Evolutionary conservation across 2,329 filamentous ascomycete genomes (phyloP).

Genomic region (Delphinella strobiligena): DNA sequence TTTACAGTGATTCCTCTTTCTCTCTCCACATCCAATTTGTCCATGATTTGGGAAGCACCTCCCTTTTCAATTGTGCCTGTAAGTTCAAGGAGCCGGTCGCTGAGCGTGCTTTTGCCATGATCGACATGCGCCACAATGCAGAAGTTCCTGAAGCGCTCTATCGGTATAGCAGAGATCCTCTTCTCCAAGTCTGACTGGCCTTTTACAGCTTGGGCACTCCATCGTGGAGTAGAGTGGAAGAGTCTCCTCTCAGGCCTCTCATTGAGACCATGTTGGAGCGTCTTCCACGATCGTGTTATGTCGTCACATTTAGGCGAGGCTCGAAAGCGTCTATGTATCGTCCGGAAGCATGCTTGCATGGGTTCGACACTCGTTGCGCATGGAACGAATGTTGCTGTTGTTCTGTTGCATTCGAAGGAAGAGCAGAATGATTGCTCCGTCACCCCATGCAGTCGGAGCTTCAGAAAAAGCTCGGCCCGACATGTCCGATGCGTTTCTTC

Average conservation of each 20-base stretch:
- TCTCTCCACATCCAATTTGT: constrained; percentile 92
- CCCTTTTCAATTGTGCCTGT: constrained; percentile 85
- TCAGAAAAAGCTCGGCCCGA: neutral
- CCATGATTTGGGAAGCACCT: constrained; percentile 85
- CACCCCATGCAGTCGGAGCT: neutral
- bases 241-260: constrained; percentile 14
- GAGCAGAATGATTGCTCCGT: no score
- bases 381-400: neutral
- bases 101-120: constrained; percentile 94
- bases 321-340: constrained; percentile 29
- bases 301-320: constrained; percentile 6
- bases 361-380: constrained; percentile 12
- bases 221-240: constrained; percentile 17
- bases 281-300: constrained; percentile 13
- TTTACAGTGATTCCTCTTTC: constrained; percentile 97
- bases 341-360: constrained; percentile 39
- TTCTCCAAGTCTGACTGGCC: constrained; percentile 43
- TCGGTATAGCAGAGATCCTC: constrained; percentile 61
- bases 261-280: neutral
- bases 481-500: neutral
- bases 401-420: no score
- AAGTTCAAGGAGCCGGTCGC: constrained; percentile 80
- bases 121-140: constrained; percentile 98
- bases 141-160: constrained; percentile 80
- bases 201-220: constrained; percentile 26